Evolutionary conservation across 345 rosid genomes (phyloP).

Genomic region (Lenwebbia sp.): DNA sequence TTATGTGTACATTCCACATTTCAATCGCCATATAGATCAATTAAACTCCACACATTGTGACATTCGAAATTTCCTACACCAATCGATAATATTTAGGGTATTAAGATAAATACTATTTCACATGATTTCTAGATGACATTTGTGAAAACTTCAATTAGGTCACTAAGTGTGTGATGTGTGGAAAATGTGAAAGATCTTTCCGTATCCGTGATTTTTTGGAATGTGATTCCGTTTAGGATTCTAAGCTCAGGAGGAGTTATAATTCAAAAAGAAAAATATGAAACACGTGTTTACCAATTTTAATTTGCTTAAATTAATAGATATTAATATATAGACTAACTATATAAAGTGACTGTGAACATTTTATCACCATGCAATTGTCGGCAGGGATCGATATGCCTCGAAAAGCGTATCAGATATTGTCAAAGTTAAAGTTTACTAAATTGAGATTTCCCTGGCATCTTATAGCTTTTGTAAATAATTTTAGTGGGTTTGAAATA

Average conservation of each 20-base stretch:
- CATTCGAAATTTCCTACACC: neutral
- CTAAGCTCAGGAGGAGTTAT: neutral
- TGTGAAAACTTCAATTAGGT: neutral
- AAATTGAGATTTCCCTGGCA: neutral
- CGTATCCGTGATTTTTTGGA: neutral
- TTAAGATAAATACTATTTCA: neutral
- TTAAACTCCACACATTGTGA: neutral
- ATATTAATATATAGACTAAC: too few species aligned
- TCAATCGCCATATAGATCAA: neutral
- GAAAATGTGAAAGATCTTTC: neutral
- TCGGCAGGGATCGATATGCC: neutral
- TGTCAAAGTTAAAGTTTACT: neutral
- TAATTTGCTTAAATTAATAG: neutral
- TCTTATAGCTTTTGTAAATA: neutral
- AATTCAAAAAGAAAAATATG: neutral
- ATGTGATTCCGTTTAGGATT: neutral
- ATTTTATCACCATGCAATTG: neutral
- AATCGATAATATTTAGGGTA: neutral
- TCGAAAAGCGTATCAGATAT: neutral
- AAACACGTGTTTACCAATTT: neutral
- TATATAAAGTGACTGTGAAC: too few species aligned
- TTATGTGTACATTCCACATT: neutral
- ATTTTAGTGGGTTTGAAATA: neutral
- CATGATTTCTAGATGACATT: neutral
- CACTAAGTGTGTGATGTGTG: neutral